Percentiles rank a stretch among this genome's conserved stretches.
phyloP scores from a whole-genome alignment of 192 early-diverging fungal genomes.

The Glomus cerebriforme region DNA sequence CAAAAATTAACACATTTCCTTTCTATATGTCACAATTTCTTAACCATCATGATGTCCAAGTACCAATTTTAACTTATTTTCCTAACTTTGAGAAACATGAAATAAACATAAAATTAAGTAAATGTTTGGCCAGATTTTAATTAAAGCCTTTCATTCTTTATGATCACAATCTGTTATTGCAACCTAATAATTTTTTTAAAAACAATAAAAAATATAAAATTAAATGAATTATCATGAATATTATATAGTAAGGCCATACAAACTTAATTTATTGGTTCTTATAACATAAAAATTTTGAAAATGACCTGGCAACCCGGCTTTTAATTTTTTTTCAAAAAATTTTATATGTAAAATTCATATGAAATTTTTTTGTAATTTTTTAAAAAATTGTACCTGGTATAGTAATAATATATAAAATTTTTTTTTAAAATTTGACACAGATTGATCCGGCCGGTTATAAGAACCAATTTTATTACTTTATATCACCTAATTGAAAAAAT shows the following conservation, averaged over 20 bases:
- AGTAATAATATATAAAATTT: too few relatives aligned
- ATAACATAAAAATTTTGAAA: too few relatives aligned
- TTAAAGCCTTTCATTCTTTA: neutral
- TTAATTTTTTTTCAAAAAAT: too few relatives aligned
- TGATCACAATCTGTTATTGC: constrained; percentile 1
- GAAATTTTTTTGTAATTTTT: too few relatives aligned
- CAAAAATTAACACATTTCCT: neutral
- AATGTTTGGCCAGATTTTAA: neutral
- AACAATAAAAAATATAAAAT: neutral
- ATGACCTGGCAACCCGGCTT: too few relatives aligned
- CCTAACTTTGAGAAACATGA: neutral
- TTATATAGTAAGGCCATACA: too few relatives aligned
- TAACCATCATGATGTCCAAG: neutral
- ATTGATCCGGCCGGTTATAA: too few relatives aligned
- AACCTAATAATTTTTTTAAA: neutral
- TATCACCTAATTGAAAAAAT: neutral
- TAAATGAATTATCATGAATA: neutral
- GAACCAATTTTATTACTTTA: too few relatives aligned
- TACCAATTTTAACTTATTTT: neutral
- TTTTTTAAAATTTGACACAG: too few relatives aligned
- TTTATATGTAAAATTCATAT: too few relatives aligned
- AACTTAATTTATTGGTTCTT: too few relatives aligned
- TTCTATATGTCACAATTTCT: neutral
- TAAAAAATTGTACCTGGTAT: too few relatives aligned
- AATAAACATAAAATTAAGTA: neutral